phyloP scores from a whole-genome alignment of 2,329 filamentous ascomycete genomes.

The Aspergillus awamori region DNA sequence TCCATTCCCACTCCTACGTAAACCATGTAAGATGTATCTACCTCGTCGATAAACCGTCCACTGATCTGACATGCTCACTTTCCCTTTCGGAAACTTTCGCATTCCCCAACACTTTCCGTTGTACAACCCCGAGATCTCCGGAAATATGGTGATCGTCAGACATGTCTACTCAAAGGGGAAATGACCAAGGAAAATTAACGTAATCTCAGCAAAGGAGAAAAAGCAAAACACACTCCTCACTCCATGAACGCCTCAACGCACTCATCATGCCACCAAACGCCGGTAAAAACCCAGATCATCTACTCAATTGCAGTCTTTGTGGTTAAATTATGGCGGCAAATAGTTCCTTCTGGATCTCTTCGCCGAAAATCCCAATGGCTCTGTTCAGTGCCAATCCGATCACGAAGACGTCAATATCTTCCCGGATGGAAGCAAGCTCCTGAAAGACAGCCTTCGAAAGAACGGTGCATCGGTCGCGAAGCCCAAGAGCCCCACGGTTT shows the following conservation, averaged over 20 bases:
- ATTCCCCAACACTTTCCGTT: not conserved
- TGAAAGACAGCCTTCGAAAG: slow-evolving; percentile 38
- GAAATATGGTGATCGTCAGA: not conserved
- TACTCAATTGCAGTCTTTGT: not conserved
- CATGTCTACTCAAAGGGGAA: not conserved
- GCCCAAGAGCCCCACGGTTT: slow-evolving; percentile 21
- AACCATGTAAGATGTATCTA: no score
- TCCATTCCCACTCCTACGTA: no score
- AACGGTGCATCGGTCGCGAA: slow-evolving; percentile 28
- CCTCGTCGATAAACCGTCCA: no score
- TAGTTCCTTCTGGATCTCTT: slow-evolving; percentile 37
- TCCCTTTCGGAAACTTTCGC: no score
- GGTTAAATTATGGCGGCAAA: not conserved
- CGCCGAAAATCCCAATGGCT: slow-evolving; percentile 30
- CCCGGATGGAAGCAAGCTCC: slow-evolving; percentile 29
- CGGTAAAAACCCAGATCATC: not conserved
- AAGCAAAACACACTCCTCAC: not conserved
- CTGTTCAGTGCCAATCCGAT: slow-evolving; percentile 29
- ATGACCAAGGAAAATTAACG: not conserved
- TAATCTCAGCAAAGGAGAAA: not conserved
- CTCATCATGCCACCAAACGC: not conserved
- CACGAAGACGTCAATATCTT: slow-evolving; percentile 23
- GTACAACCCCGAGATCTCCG: not conserved
- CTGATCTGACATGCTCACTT: no score
- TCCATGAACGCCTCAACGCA: not conserved